Evolutionary conservation across 2,329 filamentous ascomycete genomes (phyloP), one percentile per base, ranked within the genome.

Genomic region (Penicillium nordicum): DNA sequence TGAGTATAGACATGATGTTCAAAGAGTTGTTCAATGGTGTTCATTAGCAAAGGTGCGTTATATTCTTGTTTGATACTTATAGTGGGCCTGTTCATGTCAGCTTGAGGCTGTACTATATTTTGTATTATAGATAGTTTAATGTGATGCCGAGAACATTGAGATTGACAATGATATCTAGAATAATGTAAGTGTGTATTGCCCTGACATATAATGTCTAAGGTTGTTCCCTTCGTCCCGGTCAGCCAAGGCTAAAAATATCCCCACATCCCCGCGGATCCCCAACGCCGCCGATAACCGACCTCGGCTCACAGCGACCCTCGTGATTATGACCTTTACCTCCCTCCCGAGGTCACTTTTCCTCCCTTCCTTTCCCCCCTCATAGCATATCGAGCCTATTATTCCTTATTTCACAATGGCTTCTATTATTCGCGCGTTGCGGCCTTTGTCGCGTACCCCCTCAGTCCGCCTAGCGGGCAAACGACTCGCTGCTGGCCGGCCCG

Each of bases 371-470:
- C 57, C 29, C 50, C 50, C 41, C n/a, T 50, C 37, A 51, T 34
- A 21, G 50, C 41, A 30, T 25, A 30, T 48, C 51, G 32, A n/a
- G 42, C 34, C 52, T 25, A 27, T 50, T 32, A 59, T 50, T 48
- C 44, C 36, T 53, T 41, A 40, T 16, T 55, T 57, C 61, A 69
- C 48, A 49, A 82, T 82, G 80, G 77, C 79, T 54, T 78, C 78
- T 45, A 72, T 82, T 62, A 71, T 74, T 55, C 79, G 77, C 63
- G 70, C 72, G 18, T 65, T 81, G 66, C 76, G 79, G 58, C 77
- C 79, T 50, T 68, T 76, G 65, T 76, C 73, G 62, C 74, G 74
- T 64, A 72, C 71, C 61, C 62, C 71, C 53, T 69, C 74, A 47
- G 63, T 75, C 55, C 72, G 77, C 42, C 67, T 77, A 53, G 67